Percentiles rank a stretch among this genome's conserved stretches.
Evolutionary conservation across 768 basidiomycete species (phyloP).

Genomic region (Pleurotus ostreatus): DNA sequence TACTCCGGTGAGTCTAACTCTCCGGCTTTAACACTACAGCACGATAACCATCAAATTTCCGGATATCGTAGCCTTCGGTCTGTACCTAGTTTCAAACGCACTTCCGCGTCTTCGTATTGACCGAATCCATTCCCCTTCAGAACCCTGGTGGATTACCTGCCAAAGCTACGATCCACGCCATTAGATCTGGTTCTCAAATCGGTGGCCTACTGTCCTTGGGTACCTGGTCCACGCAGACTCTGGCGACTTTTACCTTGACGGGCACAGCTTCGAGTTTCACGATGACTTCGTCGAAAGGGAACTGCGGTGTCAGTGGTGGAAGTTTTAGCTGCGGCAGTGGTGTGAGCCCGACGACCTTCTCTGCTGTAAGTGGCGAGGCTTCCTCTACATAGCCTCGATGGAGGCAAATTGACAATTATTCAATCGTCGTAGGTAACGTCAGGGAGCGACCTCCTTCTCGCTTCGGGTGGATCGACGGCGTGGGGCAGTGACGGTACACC

Average conservation of each 20-base stretch:
- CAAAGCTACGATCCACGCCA: conserved; percentile 43
- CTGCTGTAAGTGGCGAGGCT: conserved; percentile 39
- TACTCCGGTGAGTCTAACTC: conserved; percentile 21
- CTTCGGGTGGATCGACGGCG: conserved; percentile 43
- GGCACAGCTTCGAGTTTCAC: conserved; percentile 50
- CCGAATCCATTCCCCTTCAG: conserved; percentile 3
- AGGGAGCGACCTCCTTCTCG: conserved; percentile 42
- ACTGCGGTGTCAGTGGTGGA: conserved; percentile 45
- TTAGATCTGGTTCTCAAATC: conserved; percentile 27
- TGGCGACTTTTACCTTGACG: conserved; percentile 49
- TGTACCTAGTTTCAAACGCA: neutral
- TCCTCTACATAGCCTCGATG: neutral
- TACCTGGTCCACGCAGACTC: conserved; percentile 60
- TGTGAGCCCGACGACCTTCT: conserved; percentile 42
- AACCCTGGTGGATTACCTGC: conserved; percentile 31
- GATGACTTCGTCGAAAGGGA: conserved; percentile 55
- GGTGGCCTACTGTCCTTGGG: conserved; percentile 54
- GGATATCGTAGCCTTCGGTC: too few relatives aligned
- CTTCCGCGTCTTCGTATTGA: neutral
- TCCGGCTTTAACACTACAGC: too few relatives aligned
- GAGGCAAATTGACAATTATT: conserved; percentile 2
- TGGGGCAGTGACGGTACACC: conserved; percentile 49
- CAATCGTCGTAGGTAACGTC: conserved; percentile 36
- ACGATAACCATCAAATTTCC: too few relatives aligned
- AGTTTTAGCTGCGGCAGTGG: conserved; percentile 49